Conservation (phyloP, 1,284 basidiomycete species). For the Austroboletus niveus region DNA sequence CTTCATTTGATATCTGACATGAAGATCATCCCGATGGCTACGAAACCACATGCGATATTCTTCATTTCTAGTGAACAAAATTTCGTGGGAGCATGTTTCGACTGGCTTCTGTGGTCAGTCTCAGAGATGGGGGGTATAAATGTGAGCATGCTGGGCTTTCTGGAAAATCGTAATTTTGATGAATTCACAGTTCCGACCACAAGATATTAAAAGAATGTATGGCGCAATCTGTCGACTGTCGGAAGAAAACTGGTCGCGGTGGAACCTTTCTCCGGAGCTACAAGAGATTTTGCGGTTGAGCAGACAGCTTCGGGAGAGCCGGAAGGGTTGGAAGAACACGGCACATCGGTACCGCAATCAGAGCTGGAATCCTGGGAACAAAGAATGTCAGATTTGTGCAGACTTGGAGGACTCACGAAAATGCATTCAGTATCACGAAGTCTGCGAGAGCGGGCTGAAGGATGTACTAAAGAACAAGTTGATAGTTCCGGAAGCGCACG, state of each 20-base stretch:
- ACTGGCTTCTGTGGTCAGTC: conserved; percentile 3
- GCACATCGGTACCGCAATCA: neutral
- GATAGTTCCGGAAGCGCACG: too few species aligned
- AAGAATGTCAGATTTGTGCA: neutral
- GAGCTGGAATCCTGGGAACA: neutral
- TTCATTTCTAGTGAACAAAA: conserved; percentile 12
- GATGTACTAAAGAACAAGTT: too few species aligned
- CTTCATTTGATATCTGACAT: neutral
- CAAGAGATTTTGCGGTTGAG: neutral
- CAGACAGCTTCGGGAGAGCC: neutral
- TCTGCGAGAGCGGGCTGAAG: neutral
- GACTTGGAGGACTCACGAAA: neutral
- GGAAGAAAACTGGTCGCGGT: neutral
- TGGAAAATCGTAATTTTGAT: too few species aligned
- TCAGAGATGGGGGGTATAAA: neutral
- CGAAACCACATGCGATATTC: conserved; percentile 13
- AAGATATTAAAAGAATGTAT: neutral
- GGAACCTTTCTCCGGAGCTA: neutral
- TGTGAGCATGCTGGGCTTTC: neutral
- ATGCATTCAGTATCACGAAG: neutral
- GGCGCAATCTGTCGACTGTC: neutral
- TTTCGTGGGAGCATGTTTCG: conserved; percentile 4
- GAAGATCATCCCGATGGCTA: conserved; percentile 1
- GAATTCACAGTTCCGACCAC: neutral
- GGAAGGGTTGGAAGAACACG: neutral